Evolutionary conservation across 2,329 filamentous ascomycete genomes (phyloP).

Genomic region (Aspergillus phoenicis): DNA sequence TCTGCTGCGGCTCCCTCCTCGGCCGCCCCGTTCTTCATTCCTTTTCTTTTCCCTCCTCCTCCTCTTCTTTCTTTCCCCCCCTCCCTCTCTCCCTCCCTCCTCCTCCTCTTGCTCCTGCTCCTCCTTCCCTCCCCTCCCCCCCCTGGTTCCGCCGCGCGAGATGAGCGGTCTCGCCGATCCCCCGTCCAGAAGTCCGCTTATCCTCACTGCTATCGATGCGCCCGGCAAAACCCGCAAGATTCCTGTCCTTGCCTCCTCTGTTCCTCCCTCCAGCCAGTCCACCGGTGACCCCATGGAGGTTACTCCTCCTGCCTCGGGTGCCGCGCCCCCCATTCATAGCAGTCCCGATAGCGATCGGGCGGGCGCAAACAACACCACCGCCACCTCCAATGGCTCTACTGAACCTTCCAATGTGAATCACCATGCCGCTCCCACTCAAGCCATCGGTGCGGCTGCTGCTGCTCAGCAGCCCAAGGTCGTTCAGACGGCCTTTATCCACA

Average conservation of each 20-base stretch:
- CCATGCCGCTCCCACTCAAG: conserved; percentile 33
- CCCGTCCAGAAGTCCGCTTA: conserved; percentile 49
- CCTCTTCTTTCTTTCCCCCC: conserved; percentile 11
- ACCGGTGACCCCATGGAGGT: conserved; percentile 59
- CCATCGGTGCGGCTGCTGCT: conserved; percentile 50
- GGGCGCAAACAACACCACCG: conserved; percentile 33
- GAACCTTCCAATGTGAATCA: conserved; percentile 32
- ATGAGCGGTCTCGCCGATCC: conserved; percentile 48
- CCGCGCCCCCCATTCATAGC: conserved; percentile 50
- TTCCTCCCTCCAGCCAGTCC: conserved; percentile 43
- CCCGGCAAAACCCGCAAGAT: conserved; percentile 54
- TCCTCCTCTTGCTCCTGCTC: conserved; percentile 11
- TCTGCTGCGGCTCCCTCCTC: neutral
- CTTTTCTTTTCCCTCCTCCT: conserved; percentile 10
- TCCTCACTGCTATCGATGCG: conserved; percentile 39
- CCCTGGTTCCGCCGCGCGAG: conserved; percentile 28
- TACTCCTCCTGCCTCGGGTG: conserved; percentile 48
- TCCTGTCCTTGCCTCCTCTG: conserved; percentile 54
- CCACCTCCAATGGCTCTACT: conserved; percentile 35
- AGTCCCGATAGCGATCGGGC: conserved; percentile 53
- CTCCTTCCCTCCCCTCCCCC: neutral
- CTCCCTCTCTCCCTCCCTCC: conserved; percentile 26
- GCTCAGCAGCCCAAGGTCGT: conserved; percentile 96
- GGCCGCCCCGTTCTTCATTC: conserved; percentile 7
- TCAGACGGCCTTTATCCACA: conserved; percentile 98